Evolutionary conservation across 1,284 basidiomycete genomes (phyloP).

Genomic region (Papiliotrema fonsecae): DNA sequence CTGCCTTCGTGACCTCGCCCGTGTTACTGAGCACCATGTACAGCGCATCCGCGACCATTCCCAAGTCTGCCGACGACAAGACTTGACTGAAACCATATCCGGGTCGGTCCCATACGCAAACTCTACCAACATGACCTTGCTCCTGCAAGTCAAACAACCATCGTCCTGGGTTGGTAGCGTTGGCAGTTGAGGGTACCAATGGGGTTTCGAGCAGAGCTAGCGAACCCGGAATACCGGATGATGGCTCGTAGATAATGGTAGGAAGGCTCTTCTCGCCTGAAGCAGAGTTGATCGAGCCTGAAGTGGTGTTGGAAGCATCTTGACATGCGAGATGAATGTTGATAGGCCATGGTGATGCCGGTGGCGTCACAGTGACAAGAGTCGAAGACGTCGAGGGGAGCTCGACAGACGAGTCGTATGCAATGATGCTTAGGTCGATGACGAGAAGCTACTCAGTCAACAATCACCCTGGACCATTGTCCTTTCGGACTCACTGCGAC

Average conservation of each 20-base stretch:
- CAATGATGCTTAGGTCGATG: constrained; percentile 37
- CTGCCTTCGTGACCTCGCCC: constrained; percentile 15
- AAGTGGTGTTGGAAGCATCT: constrained; percentile 20
- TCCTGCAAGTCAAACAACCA: constrained; percentile 40
- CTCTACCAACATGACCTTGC: constrained; percentile 30
- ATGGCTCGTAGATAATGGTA: constrained; percentile 38
- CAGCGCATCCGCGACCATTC: constrained; percentile 31
- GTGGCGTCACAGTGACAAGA: constrained; percentile 26
- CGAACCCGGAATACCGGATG: constrained; percentile 41
- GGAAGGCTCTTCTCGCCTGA: constrained; percentile 13
- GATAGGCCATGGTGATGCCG: constrained; percentile 27
- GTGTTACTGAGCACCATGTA: constrained; percentile 24
- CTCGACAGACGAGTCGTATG: constrained; percentile 32
- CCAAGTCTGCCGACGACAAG: constrained; percentile 30
- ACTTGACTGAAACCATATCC: constrained; percentile 43
- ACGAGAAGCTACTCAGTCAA: constrained; percentile 41
- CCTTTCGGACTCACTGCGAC: constrained; percentile 38
- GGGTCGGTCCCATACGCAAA: constrained; percentile 44
- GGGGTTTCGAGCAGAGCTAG: constrained; percentile 30
- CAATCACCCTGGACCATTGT: too few species aligned
- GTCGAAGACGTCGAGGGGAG: constrained; percentile 25
- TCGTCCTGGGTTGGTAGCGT: constrained; percentile 27
- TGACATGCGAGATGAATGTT: constrained; percentile 37
- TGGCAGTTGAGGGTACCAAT: constrained; percentile 15
- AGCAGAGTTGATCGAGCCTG: background rate